These are phyloP conservation scores for Candida corydali DNA, from an alignment of 805 yeast species.

Conservation along the genomic window DNA sequence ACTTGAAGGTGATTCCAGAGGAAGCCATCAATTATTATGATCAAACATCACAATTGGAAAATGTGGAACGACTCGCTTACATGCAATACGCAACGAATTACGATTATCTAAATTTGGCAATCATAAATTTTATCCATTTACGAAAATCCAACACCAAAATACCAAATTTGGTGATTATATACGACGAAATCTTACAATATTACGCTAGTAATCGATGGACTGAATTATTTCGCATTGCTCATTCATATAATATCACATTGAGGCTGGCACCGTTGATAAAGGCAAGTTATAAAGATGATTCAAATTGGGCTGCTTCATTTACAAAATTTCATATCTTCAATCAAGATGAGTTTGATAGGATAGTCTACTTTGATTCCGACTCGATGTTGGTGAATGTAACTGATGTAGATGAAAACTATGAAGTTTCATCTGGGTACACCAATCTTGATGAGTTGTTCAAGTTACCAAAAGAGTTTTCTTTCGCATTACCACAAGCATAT, in stretches of 20 bases:
- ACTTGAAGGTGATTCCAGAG: slow-evolving; percentile 20
- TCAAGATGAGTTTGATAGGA: slow-evolving; percentile 44
- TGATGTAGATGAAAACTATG: slow-evolving; percentile 3
- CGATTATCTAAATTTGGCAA: slow-evolving; percentile 48
- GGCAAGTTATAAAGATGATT: slow-evolving; percentile 11
- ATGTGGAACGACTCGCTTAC: slow-evolving; percentile 41
- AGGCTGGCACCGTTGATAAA: slow-evolving; percentile 18
- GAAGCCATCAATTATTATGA: slow-evolving; percentile 17
- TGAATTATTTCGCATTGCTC: slow-evolving; percentile 11
- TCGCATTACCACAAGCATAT: slow-evolving; percentile 33
- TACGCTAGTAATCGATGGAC: slow-evolving; percentile 13
- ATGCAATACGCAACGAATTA: slow-evolving; percentile 57
- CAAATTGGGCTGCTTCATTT: slow-evolving; percentile 48
- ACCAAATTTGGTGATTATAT: slow-evolving; percentile 46
- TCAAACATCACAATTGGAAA: slow-evolving; percentile 2
- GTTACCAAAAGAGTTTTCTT: slow-evolving; percentile 19
- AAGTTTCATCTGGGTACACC: slow-evolving; percentile 2
- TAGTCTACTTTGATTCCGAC: slow-evolving; percentile 59
- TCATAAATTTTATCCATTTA: slow-evolving; percentile 41
- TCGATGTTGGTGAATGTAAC: slow-evolving; percentile 31
- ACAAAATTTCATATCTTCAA: slow-evolving; percentile 54
- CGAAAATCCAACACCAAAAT: slow-evolving; percentile 29
- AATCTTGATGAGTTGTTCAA: slow-evolving; percentile 31
- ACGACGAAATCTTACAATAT: slow-evolving; percentile 17
- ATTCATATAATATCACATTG: slow-evolving; percentile 21